Conservation (phyloP, 768 basidiomycete genomes). For the Pilatotrama ljubarskyi region DNA sequence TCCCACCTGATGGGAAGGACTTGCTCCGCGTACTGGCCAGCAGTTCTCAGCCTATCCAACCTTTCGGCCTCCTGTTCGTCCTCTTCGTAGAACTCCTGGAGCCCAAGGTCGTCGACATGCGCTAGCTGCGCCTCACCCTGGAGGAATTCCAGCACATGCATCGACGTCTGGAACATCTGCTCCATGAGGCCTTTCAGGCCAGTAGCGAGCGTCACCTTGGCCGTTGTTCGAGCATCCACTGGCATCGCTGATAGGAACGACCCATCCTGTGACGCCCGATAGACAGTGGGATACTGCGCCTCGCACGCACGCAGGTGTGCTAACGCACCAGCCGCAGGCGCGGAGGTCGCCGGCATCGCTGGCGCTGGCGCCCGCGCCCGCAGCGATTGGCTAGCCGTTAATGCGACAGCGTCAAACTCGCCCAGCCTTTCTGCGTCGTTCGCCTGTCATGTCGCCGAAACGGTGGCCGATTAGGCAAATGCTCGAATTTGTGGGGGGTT, state of each 20-base stretch:
- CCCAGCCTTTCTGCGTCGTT: conserved; percentile 10
- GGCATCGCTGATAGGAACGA: conserved; percentile 39
- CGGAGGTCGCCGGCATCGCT: not conserved
- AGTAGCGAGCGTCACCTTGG: conserved; percentile 3
- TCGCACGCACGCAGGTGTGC: conserved; percentile 39
- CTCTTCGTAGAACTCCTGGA: conserved; percentile 10
- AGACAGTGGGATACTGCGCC: conserved; percentile 40
- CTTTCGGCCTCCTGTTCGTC: conserved; percentile 7
- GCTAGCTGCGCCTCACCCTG: conserved; percentile 14
- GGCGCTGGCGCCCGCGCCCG: conserved; percentile 2
- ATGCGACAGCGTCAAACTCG: conserved; percentile 14
- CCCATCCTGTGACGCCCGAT: conserved; percentile 34
- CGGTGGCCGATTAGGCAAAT: not conserved
- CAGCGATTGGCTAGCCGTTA: conserved; percentile 7
- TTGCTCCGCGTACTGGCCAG: not conserved
- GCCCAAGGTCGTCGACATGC: conserved; percentile 3
- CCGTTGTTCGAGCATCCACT: conserved; percentile 32
- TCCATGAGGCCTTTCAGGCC: not conserved
- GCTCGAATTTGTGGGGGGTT: not conserved
- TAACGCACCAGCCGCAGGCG: conserved; percentile 26
- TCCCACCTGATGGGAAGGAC: not conserved
- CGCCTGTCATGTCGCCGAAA: not conserved
- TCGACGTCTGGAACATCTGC: not conserved
- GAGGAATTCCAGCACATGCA: conserved; percentile 8
- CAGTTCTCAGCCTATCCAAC: not conserved